Conservation (phyloP, 305 asterid genomes). For the Solanum chacoense region DNA sequence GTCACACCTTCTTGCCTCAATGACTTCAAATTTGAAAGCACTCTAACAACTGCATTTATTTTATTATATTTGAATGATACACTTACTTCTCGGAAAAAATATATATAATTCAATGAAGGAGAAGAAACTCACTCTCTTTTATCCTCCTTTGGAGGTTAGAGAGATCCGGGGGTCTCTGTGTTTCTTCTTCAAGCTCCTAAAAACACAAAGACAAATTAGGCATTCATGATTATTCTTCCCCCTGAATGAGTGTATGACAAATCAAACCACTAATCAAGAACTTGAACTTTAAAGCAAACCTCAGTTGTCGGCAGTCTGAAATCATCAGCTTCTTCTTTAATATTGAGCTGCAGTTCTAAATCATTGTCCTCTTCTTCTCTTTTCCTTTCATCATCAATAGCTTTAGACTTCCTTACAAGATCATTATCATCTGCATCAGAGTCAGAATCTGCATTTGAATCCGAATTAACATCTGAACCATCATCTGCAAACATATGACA, state of each 20-base stretch:
- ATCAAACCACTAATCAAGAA: neutral
- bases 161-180: slow-evolving; percentile 69
- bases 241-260: neutral
- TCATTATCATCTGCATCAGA: slow-evolving; percentile 48
- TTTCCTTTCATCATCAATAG: slow-evolving; percentile 39
- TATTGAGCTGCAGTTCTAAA: slow-evolving; percentile 46
- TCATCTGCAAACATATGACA: neutral
- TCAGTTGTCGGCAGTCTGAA: slow-evolving; percentile 68
- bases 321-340: slow-evolving; percentile 67
- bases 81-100: neutral
- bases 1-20: slow-evolving; percentile 72
- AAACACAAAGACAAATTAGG: slow-evolving; percentile 2
- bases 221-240: neutral
- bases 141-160: slow-evolving; percentile 69
- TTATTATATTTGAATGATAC: neutral
- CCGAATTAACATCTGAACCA: slow-evolving; percentile 11
- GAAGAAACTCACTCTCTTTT: slow-evolving; percentile 49
- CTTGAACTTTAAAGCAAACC: slow-evolving; percentile 25
- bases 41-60: slow-evolving; percentile 58
- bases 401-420: slow-evolving; percentile 43
- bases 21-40: slow-evolving; percentile 63
- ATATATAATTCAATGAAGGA: neutral
- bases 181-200: slow-evolving; percentile 85
- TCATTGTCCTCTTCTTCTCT: slow-evolving; percentile 38
- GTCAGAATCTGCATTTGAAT: slow-evolving; percentile 29